Conservation (phyloP, 108 stramenopile genomes). For the Asterionellopsis glacialis region DNA sequence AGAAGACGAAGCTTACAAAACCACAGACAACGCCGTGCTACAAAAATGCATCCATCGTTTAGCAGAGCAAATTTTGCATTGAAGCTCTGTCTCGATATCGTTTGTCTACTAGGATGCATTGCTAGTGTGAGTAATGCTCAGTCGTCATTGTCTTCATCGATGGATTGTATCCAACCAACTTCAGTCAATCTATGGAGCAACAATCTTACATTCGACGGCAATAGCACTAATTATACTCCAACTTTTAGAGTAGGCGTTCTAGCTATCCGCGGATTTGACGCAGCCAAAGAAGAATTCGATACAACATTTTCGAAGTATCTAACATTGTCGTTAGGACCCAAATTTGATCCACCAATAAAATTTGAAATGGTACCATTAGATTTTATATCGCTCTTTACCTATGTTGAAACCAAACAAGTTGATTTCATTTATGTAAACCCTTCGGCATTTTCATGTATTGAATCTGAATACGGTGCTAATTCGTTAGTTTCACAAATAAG, state of each 20-base stretch:
- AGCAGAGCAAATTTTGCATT: too few relatives aligned
- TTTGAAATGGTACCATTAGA: conserved; percentile 6
- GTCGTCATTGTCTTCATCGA: too few relatives aligned
- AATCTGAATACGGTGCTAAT: conserved; percentile 13
- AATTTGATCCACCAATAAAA: background rate
- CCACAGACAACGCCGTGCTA: too few relatives aligned
- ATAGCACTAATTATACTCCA: too few relatives aligned
- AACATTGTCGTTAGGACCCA: conserved; percentile 5
- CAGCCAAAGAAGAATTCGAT: conserved; percentile 11
- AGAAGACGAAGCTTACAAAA: too few relatives aligned
- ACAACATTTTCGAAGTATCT: conserved; percentile 11
- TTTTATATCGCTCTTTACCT: background rate
- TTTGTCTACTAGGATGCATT: too few relatives aligned
- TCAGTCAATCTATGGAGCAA: too few relatives aligned
- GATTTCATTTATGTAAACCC: conserved; percentile 23
- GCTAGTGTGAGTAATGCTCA: too few relatives aligned
- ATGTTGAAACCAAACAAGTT: conserved; percentile 1
- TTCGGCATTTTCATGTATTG: conserved; percentile 10
- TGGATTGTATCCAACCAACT: too few relatives aligned
- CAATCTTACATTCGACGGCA: too few relatives aligned
- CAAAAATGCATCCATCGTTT: too few relatives aligned
- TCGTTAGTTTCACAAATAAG: conserved; percentile 7
- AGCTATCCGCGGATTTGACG: conserved; percentile 14
- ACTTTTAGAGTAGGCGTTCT: conserved; percentile 5
- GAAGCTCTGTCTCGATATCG: too few relatives aligned